A percentile compares a stretch with the other conserved stretches of the same genome.
Evolutionary conservation across 2,329 filamentous ascomycete genomes (phyloP).

Genomic region (Sporothrix phasma): DNA sequence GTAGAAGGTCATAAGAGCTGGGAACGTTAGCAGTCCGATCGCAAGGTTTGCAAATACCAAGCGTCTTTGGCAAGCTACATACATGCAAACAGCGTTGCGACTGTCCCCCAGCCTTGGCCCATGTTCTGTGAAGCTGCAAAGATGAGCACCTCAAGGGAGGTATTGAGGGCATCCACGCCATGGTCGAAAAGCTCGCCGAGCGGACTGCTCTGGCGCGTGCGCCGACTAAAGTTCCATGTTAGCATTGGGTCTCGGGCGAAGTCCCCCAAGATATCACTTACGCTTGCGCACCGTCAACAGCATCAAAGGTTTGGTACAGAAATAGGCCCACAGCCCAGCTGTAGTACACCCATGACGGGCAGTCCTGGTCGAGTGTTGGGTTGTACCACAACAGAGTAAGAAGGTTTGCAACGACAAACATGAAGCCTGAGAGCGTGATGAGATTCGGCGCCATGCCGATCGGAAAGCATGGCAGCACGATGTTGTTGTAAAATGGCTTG

Average conservation of each 20-base stretch:
- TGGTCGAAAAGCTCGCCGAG: slow-evolving; percentile 96
- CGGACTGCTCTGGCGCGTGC: slow-evolving; percentile 85
- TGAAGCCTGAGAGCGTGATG: slow-evolving; percentile 86
- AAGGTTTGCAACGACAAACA: slow-evolving; percentile 81
- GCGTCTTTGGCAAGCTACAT: slow-evolving; percentile 26
- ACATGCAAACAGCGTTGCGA: slow-evolving; percentile 75
- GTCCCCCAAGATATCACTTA: no score
- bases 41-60: not conserved
- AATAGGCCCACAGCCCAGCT: slow-evolving; percentile 85
- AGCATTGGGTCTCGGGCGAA: not conserved
- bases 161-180: slow-evolving; percentile 93
- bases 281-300: slow-evolving; percentile 90
- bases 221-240: slow-evolving; percentile 44
- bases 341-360: slow-evolving; percentile 89
- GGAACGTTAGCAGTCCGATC: slow-evolving; percentile 2
- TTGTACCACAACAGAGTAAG: slow-evolving; percentile 92
- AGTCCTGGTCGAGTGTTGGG: slow-evolving; percentile 86
- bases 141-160: slow-evolving; percentile 81
- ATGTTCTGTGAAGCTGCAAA: slow-evolving; percentile 91
- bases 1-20: slow-evolving; percentile 88
- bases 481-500: slow-evolving; percentile 94
- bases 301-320: slow-evolving; percentile 96
- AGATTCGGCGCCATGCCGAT: slow-evolving; percentile 85
- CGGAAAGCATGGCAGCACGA: slow-evolving; percentile 90
- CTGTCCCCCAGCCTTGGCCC: slow-evolving; percentile 83